Evolutionary conservation across 768 basidiomycete species (phyloP).

Genomic region (Strobilomyces echinocephalus): DNA sequence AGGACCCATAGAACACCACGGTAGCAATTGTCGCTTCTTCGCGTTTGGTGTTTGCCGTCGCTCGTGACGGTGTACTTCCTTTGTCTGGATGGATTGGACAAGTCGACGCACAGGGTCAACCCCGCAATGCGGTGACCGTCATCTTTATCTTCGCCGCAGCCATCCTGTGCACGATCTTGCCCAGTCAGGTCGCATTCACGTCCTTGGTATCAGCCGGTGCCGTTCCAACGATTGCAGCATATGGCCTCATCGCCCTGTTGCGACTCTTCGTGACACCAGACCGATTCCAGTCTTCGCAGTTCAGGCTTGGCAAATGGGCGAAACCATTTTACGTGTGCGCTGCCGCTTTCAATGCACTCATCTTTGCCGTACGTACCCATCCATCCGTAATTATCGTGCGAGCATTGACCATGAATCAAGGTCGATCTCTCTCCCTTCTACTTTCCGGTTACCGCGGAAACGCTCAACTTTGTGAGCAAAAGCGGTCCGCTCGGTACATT

Average conservation of each 20-base stretch:
- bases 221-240: conserved; percentile 84
- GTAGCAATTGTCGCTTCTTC: conserved; percentile 86
- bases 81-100: conserved; percentile 77
- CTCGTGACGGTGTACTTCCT: conserved; percentile 90
- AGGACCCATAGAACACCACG: conserved; percentile 63
- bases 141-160: conserved; percentile 74
- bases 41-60: conserved; percentile 85
- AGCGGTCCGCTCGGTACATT: background rate
- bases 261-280: conserved; percentile 75
- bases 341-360: conserved; percentile 64
- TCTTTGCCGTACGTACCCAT: conserved; percentile 60
- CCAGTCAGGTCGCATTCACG: conserved; percentile 88
- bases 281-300: conserved; percentile 68
- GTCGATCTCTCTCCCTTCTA: conserved; percentile 83
- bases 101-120: conserved; percentile 69
- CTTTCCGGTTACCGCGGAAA: conserved; percentile 72
- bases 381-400: background rate
- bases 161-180: conserved; percentile 82
- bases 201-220: conserved; percentile 84
- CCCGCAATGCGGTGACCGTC: conserved; percentile 80
- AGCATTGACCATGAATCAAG: conserved; percentile 33
- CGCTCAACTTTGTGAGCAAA: conserved; percentile 78
- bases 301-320: conserved; percentile 62
- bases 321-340: conserved; percentile 67
- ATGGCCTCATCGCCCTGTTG: conserved; percentile 74